These are phyloP conservation scores for Alopecurus myosuroides DNA, from an alignment of 176 grass and related monocot genomes.

Conservation along the genomic window DNA sequence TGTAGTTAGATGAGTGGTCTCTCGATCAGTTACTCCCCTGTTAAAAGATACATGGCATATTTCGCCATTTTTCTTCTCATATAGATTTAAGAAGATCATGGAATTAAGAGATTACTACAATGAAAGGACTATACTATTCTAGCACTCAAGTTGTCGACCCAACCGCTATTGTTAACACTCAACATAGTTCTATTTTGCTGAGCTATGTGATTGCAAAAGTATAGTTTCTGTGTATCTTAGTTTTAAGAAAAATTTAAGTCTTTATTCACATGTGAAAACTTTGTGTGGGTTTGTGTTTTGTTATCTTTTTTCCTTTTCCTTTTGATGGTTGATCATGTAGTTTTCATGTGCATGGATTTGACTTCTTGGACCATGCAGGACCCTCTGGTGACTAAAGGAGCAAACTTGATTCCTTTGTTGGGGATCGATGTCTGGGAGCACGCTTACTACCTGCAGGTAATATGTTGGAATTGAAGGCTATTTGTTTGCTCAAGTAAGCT, in stretches of 20 bases:
- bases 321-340: neutral
- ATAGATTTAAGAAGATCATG: neutral
- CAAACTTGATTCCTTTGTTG: conserved; percentile 75
- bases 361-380: conserved; percentile 46
- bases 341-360: conserved; percentile 3
- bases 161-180: neutral
- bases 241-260: neutral
- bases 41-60: neutral
- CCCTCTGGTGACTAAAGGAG: conserved; percentile 86
- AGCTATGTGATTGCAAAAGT: neutral
- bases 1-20: neutral
- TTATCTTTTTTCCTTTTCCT: neutral
- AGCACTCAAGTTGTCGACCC: neutral
- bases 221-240: neutral
- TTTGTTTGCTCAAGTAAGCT: neutral
- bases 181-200: neutral
- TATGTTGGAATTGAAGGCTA: neutral
- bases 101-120: neutral
- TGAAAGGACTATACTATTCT: neutral
- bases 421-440: conserved; percentile 99
- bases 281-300: neutral
- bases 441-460: conserved; percentile 98
- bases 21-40: neutral
- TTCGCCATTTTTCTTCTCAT: neutral
- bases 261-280: neutral